Conservation (phyloP, 2,329 filamentous ascomycete species). For the Fusarium neocosmosporiellum region DNA sequence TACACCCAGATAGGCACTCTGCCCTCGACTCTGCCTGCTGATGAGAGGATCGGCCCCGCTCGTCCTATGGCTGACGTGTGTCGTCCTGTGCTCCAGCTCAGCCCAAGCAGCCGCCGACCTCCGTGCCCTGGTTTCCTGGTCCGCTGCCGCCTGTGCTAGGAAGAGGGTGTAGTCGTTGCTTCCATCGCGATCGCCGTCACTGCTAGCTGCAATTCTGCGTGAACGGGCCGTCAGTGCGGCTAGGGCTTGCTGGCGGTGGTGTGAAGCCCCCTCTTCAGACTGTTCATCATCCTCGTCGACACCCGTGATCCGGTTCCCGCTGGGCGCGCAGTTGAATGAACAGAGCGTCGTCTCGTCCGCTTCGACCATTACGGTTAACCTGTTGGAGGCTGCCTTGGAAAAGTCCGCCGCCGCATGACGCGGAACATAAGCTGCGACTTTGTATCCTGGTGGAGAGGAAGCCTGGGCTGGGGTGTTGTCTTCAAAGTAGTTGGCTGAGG, state of each 20-base stretch:
- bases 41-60: conserved; percentile 21
- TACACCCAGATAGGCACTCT: conserved; percentile 27
- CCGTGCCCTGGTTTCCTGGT: conserved; percentile 6
- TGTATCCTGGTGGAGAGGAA: conserved; percentile 12
- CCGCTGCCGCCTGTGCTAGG: conserved; percentile 30
- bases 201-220: conserved; percentile 16
- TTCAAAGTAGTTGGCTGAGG: conserved; percentile 34
- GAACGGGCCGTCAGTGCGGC: conserved; percentile 16
- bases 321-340: conserved; percentile 25
- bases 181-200: conserved; percentile 9
- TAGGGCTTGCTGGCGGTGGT: conserved; percentile 31
- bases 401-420: conserved; percentile 48
- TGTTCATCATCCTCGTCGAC: conserved; percentile 15
- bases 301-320: background rate
- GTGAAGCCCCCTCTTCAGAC: conserved; percentile 19
- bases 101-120: conserved; percentile 34
- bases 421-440: conserved; percentile 41
- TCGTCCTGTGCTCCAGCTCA: conserved; percentile 27
- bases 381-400: conserved; percentile 34
- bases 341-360: conserved; percentile 39
- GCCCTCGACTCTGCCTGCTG: conserved; percentile 11
- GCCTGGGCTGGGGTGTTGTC: conserved; percentile 7
- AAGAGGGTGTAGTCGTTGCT: conserved; percentile 41
- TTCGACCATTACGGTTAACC: conserved; percentile 31
- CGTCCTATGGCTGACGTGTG: conserved; percentile 6